phyloP scores from a whole-genome alignment of 495 filamentous ascomycete species.

The Aspergillus diversus region DNA sequence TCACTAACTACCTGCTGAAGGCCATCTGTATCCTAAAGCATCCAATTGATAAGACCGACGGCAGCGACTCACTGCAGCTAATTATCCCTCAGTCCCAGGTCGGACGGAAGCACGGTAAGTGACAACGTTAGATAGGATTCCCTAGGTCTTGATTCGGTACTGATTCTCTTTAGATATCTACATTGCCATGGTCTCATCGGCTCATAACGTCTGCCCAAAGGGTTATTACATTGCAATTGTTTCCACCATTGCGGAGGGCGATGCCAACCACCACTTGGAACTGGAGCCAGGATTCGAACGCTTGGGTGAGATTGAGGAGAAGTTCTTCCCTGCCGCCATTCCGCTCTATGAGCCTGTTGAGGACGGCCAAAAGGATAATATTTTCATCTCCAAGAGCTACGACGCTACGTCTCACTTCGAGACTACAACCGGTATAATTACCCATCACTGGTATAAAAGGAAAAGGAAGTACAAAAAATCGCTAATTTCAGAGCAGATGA shows the following conservation, averaged over 20 bases:
- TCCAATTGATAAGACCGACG: slow-evolving; percentile 84
- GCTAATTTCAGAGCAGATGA: slow-evolving; percentile 60
- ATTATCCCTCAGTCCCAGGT: slow-evolving; percentile 98
- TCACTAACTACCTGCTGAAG: slow-evolving; percentile 86
- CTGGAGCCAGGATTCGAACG: slow-evolving; percentile 92
- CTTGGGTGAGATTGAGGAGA: slow-evolving; percentile 92
- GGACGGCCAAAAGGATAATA: slow-evolving; percentile 82
- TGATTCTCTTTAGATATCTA: slow-evolving; percentile 78
- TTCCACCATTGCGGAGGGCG: slow-evolving; percentile 91
- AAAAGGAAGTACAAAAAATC: not conserved
- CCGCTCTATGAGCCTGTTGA: slow-evolving; percentile 92
- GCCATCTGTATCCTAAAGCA: slow-evolving; percentile 98
- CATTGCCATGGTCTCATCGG: slow-evolving; percentile 92
- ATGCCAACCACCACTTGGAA: slow-evolving; percentile 92
- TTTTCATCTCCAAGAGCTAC: slow-evolving; percentile 98
- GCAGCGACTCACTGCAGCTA: slow-evolving; percentile 88
- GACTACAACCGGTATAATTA: slow-evolving; percentile 69
- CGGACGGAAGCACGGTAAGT: slow-evolving; percentile 86
- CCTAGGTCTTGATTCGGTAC: not conserved
- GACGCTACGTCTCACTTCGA: slow-evolving; percentile 98
- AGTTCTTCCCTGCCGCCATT: slow-evolving; percentile 91
- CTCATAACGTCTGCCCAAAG: slow-evolving; percentile 98
- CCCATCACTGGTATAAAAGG: not conserved
- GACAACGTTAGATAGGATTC: not conserved
- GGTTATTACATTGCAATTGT: slow-evolving; percentile 99